Base-by-base conservation (phyloP, 495 filamentous ascomycete species). In the Bathelium albidoporum region DNA sequence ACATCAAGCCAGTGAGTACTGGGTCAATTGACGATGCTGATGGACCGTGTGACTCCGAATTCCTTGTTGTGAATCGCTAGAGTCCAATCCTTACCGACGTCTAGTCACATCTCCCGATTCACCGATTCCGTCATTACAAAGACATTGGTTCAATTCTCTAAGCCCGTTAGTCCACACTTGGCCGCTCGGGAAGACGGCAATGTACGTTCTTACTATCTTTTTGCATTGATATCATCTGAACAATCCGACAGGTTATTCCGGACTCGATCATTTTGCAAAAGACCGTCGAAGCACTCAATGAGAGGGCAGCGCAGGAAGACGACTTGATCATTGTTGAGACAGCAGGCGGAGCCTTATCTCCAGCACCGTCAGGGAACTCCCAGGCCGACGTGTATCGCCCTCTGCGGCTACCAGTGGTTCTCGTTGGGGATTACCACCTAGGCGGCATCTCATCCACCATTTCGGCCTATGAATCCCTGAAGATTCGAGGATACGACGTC, bases 1-100 rank as follows among this genome's bases (percentile, higher is more conserved):
- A 87, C 71, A 68, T 92, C 12, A 92, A 92, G 66, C 89, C 89
- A 1, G 82, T 92, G 5, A 90, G 87, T 1, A 91, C 88, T 0
- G 89, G 89, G 1, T 78, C 86, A 20, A 65, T 76, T 58, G 76
- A 80, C 59, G 86, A 89, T 39, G 85, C 87, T 4, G 89, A 91
- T 72, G 82, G 87, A 65, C 71, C 73, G 85, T 89, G 77, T 71
- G 70, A 65, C 22, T 58, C 22, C n/a, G 31, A 28, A 18, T 5
- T 59, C 61, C 14, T 20, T 59, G 45, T 22, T 39, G 60, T 9
- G 41, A 18, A 59, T 59, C 22, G 4, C 20, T 61, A 58, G 61
- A 24, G 61, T 63, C 32, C 59, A 32, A 60, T 36, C 59, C 59
- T 39, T 63, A 63, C 58, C 49, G 24, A 16, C 24, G 62, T 58